A percentile compares a stretch with the other conserved stretches of the same genome.
Evolutionary conservation across 2,329 filamentous ascomycete species (phyloP).

Genomic region (Gaeumannomyces sp.): DNA sequence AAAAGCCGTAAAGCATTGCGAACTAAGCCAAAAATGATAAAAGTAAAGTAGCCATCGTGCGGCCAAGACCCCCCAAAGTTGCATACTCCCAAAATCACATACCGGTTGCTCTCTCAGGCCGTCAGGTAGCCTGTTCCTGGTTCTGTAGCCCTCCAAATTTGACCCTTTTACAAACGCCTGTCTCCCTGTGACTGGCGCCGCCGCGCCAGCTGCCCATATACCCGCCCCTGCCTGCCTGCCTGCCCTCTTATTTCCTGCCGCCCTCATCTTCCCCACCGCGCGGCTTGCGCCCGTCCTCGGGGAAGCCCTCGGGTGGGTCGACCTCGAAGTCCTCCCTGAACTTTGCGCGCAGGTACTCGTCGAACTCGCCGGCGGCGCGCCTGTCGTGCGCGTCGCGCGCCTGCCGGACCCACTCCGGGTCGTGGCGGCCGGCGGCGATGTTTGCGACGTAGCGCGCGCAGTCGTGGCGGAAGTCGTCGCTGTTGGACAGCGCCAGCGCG

Average conservation of each 20-base stretch:
- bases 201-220: not conserved
- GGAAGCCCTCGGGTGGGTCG: conserved; percentile 30
- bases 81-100: too few species aligned
- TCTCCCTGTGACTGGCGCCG: not conserved
- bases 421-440: conserved; percentile 41
- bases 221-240: too few species aligned
- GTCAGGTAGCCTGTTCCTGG: not conserved
- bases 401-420: conserved; percentile 45
- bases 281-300: conserved; percentile 8
- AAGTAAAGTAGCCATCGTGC: too few species aligned
- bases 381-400: conserved; percentile 46
- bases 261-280: conserved; percentile 9
- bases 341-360: conserved; percentile 37
- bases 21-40: too few species aligned
- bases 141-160: not conserved
- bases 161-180: not conserved
- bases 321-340: conserved; percentile 44
- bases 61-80: too few species aligned
- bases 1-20: too few species aligned
- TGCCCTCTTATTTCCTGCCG: conserved; percentile 15
- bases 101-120: too few species aligned
- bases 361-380: conserved; percentile 43
- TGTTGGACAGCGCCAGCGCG: conserved; percentile 29
- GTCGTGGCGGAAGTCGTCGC: conserved; percentile 38
- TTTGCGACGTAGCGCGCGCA: conserved; percentile 36